Conservation (phyloP, 805 yeast species). For the Candida yuanshanica region DNA sequence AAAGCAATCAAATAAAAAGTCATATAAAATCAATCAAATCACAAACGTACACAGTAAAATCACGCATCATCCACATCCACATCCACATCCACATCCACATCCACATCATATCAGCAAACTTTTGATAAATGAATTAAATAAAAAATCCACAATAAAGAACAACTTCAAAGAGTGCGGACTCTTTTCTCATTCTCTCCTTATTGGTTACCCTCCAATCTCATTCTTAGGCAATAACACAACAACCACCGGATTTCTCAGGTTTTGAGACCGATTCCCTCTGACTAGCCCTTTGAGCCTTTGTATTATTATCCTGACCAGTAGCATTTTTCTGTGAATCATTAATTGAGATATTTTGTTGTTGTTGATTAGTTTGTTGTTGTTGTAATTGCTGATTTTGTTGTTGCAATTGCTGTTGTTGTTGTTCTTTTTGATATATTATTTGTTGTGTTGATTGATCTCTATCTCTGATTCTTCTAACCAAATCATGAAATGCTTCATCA, state of each 20-base stretch:
- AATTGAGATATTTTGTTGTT: too few relatives aligned
- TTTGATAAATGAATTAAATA: too few relatives aligned
- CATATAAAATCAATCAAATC: not conserved
- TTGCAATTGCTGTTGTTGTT: not conserved
- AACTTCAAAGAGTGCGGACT: not conserved
- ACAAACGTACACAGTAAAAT: not conserved
- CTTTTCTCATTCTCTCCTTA: not conserved
- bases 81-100: too few relatives aligned
- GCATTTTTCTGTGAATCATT: too few relatives aligned
- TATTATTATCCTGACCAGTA: not conserved
- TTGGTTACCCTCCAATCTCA: not conserved
- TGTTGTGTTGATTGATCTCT: constrained; percentile 10
- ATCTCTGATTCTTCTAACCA: constrained; percentile 51
- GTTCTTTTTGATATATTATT: constrained; percentile 1
- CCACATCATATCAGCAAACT: too few relatives aligned
- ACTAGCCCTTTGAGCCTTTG: constrained; percentile 6
- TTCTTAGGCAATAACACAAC: constrained; percentile 27
- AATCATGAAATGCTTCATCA: constrained; percentile 71
- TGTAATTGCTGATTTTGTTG: constrained; percentile 1
- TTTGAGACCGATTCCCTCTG: constrained; percentile 2
- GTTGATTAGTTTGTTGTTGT: not conserved
- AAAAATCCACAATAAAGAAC: not conserved
- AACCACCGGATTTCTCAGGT: constrained; percentile 26
- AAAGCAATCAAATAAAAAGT: too few relatives aligned
- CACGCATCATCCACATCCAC: too few relatives aligned